Evolutionary conservation across 202 grass and related monocot species (phyloP).

Genomic region (Setaria italica): DNA sequence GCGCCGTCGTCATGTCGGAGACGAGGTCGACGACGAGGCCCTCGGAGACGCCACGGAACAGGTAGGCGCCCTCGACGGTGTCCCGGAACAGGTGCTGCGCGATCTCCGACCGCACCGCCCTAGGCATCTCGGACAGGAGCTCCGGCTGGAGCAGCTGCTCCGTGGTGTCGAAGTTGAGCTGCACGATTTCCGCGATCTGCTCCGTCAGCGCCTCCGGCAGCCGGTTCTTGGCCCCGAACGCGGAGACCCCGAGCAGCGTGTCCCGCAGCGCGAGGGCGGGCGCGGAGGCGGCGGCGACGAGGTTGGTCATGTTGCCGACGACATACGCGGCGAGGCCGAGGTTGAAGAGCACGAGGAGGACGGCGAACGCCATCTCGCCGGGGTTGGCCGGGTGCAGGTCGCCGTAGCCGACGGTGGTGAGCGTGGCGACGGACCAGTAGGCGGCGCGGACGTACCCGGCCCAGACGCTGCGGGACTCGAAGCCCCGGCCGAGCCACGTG

Average conservation of each 20-base stretch:
- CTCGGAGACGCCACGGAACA: slow-evolving; percentile 54
- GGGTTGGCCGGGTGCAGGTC: slow-evolving; percentile 70
- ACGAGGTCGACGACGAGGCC: slow-evolving; percentile 27
- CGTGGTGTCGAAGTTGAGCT: slow-evolving; percentile 51
- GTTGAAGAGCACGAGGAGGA: slow-evolving; percentile 68
- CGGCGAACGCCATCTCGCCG: slow-evolving; percentile 60
- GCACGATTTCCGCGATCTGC: slow-evolving; percentile 51
- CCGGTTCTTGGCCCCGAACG: slow-evolving; percentile 47
- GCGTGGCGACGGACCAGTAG: slow-evolving; percentile 72
- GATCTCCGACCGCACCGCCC: slow-evolving; percentile 52
- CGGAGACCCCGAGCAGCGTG: slow-evolving; percentile 32
- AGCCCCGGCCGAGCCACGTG: slow-evolving; percentile 65
- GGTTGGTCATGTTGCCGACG: slow-evolving; percentile 77
- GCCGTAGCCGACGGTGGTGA: slow-evolving; percentile 72
- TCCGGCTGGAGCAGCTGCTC: slow-evolving; percentile 24
- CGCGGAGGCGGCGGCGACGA: slow-evolving; percentile 46
- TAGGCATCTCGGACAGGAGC: slow-evolving; percentile 54
- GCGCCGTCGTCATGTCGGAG: slow-evolving; percentile 37
- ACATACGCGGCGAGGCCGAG: slow-evolving; percentile 58
- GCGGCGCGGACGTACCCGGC: slow-evolving; percentile 46
- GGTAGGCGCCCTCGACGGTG: slow-evolving; percentile 45
- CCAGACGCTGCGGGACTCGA: slow-evolving; percentile 61
- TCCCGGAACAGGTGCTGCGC: slow-evolving; percentile 52
- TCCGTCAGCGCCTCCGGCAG: slow-evolving; percentile 49
- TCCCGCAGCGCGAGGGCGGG: slow-evolving; percentile 48